Evolutionary conservation across 1,284 basidiomycete genomes (phyloP), one percentile per base, ranked within the genome.

Genomic region (Fistulinella cinereoalba): DNA sequence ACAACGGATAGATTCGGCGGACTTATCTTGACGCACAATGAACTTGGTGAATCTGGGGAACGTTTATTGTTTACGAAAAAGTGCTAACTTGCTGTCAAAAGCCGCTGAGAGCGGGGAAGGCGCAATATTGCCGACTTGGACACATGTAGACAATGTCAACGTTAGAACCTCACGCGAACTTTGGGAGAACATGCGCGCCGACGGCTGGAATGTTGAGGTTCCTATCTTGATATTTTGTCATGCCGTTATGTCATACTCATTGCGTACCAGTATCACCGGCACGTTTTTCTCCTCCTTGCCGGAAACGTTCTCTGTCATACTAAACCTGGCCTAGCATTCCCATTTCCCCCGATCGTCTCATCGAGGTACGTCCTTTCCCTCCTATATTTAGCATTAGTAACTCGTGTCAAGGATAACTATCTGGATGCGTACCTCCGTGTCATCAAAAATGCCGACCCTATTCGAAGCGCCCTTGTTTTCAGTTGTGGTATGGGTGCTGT

Each of bases 401-500:
- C n/a, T 4, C 6, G 5, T 18, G 47, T 29, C 6, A 57, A 92
- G 82, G 88, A 95, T 65, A 93, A 93, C 60, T 97, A 97, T 64
- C 81, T 98, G 13, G 97, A 99, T 67, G 89, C 92, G 1, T 97
- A 97, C 67, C 76, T 96, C 16, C 79, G 80, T 12, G 83, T 95
- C 39, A 86, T 99, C 59, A 83, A 85, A 57, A 71, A 81, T 32
- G 83, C 88, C 0, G 91, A 97, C 56, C 94, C 96, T 0, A 71
- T 83, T 8, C 77, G 75, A 18, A 93, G 92, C 0, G 85, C 88
- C 1, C 74, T 99, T 15, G 91, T 99, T 3, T 97, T 99, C 67
- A 96, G 92, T 47, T 98, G 97, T 65, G 96, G 97, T 33, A 95
- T 97, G 80, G 97, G 97, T 36, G 92, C 93, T 3, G 94, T 97